Percentiles rank a stretch among this genome's conserved stretches.
These are phyloP conservation scores for Aspergillus ruber DNA, from an alignment of 2,329 filamentous ascomycete species.

Conservation along the genomic window DNA sequence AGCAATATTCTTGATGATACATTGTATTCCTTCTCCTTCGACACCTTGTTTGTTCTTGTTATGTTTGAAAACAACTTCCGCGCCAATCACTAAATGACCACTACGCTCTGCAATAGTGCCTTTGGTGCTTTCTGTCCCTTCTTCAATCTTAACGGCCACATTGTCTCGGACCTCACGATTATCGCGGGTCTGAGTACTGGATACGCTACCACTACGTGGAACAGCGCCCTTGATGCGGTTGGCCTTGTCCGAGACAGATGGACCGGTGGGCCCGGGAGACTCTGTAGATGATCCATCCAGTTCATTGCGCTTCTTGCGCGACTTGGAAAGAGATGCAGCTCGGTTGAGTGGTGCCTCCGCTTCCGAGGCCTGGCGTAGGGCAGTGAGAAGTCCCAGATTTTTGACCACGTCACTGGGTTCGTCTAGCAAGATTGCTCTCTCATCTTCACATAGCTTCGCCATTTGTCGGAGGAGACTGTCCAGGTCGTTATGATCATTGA, in stretches of 20 bases:
- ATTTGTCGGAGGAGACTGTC: constrained; percentile 42
- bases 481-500: constrained; percentile 38
- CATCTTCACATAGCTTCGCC: constrained; percentile 43
- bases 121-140: constrained; percentile 37
- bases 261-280: constrained; percentile 39
- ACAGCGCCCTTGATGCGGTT: constrained; percentile 37
- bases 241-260: constrained; percentile 34
- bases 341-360: constrained; percentile 37
- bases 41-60: constrained; percentile 46
- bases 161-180: constrained; percentile 29
- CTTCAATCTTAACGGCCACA: constrained; percentile 36
- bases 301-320: constrained; percentile 42
- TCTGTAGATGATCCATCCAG: constrained; percentile 39
- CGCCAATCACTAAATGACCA: constrained; percentile 40
- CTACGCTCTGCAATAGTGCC: constrained; percentile 39
- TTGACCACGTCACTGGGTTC: constrained; percentile 47
- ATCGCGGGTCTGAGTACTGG: constrained; percentile 35
- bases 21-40: constrained; percentile 59
- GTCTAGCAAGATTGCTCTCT: constrained; percentile 42
- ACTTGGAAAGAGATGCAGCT: constrained; percentile 34
- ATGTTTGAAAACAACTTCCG: constrained; percentile 47
- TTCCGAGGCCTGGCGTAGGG: constrained; percentile 44
- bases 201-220: constrained; percentile 38
- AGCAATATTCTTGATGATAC: constrained; percentile 67
- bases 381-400: constrained; percentile 43